A percentile compares a stretch with the other conserved stretches of the same genome.
phyloP scores from a whole-genome alignment of 306 rosid species.

The Citrullus mucosospermus region DNA sequence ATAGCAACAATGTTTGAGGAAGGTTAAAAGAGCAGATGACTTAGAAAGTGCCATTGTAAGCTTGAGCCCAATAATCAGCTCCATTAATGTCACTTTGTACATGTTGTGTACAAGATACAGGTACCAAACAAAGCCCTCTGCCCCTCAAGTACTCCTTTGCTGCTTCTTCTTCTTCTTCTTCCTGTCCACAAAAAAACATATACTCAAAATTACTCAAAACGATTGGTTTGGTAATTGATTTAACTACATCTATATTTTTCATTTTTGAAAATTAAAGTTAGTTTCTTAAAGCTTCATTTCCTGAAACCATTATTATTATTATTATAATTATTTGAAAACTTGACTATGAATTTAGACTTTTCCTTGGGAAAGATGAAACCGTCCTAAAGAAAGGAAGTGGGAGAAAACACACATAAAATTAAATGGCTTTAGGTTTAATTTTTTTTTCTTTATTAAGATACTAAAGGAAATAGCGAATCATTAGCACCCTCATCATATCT shows the following conservation, averaged over 20 bases:
- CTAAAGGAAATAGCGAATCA: too few species aligned
- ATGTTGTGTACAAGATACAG: conserved; percentile 57
- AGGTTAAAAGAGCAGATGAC: not conserved
- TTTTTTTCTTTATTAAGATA: too few species aligned
- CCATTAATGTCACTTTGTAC: conserved; percentile 63
- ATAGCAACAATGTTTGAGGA: not conserved
- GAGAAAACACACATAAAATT: too few species aligned
- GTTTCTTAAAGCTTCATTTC: not conserved
- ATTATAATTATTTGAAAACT: too few species aligned
- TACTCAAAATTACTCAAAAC: not conserved
- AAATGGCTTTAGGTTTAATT: too few species aligned
- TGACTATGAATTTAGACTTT: too few species aligned
- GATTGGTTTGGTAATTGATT: not conserved
- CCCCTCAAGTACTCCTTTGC: conserved; percentile 41
- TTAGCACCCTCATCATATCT: too few species aligned
- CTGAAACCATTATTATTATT: too few species aligned
- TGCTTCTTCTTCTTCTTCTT: conserved; percentile 21
- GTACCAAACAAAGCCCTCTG: conserved; percentile 76
- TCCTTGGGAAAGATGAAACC: too few species aligned
- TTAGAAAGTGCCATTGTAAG: conserved; percentile 34
- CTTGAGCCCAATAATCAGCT: conserved; percentile 85
- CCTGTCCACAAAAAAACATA: not conserved
- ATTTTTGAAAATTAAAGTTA: too few species aligned
- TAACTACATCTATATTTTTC: not conserved
- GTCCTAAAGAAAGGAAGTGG: too few species aligned